Percentiles rank a stretch among this genome's conserved stretches.
These are phyloP conservation scores for Cordyceps tenuipes DNA, from an alignment of 2,329 filamentous ascomycete genomes.

Conservation along the genomic window DNA sequence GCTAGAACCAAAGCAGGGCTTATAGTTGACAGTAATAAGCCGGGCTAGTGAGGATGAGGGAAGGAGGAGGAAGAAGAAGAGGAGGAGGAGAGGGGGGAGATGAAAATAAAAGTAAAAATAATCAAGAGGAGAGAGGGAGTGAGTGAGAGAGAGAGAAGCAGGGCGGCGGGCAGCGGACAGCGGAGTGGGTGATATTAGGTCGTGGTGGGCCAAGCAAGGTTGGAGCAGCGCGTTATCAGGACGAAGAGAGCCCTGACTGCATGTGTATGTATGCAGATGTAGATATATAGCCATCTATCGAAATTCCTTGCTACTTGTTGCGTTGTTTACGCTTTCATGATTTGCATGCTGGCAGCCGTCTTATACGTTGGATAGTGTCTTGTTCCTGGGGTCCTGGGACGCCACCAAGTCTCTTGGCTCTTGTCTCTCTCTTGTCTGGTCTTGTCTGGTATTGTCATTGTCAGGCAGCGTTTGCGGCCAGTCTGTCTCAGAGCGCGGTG, in stretches of 20 bases:
- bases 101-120: neutral
- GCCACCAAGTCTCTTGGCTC: no score
- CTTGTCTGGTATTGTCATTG: no score
- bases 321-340: neutral
- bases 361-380: no score
- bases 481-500: neutral
- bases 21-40: neutral
- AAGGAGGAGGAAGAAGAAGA: neutral
- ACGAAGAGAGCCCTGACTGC: no score
- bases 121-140: neutral
- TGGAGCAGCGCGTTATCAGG: neutral
- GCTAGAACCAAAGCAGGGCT: constrained; percentile 7
- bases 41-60: neutral
- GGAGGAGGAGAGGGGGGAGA: neutral
- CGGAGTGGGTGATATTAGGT: neutral
- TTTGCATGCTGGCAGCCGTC: neutral
- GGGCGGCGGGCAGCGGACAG: no score
- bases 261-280: no score
- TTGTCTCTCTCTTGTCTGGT: no score
- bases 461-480: neutral
- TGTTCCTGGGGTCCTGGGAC: no score
- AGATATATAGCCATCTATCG: neutral
- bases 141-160: no score
- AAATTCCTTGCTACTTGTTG: neutral
- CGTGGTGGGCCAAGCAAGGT: constrained; percentile 5